Conservation (phyloP, 106 monocot genomes). For the Allium cepa region DNA sequence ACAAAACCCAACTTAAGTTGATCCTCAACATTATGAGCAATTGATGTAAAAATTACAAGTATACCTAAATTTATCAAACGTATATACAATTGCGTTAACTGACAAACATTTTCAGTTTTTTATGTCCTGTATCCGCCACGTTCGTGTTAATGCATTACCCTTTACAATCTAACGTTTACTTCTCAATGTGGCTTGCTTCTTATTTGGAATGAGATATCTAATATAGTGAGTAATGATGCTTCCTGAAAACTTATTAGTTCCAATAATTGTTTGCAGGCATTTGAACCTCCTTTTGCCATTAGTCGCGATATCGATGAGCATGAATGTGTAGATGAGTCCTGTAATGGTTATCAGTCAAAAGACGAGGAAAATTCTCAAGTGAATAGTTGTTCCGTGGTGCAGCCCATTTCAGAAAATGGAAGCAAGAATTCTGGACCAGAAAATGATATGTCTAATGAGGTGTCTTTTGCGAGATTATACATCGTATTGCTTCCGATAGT, state of each 20-base stretch:
- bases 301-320: slow-evolving; percentile 50
- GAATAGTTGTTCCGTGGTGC: slow-evolving; percentile 9
- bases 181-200: not conserved
- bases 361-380: slow-evolving; percentile 10
- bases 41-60: too few relatives aligned
- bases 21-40: too few relatives aligned
- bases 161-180: not conserved
- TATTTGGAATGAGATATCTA: not conserved
- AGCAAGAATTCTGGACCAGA: slow-evolving; percentile 5
- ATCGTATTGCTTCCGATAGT: not conserved
- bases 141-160: not conserved
- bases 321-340: slow-evolving; percentile 12
- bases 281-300: slow-evolving; percentile 93
- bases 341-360: slow-evolving; percentile 20
- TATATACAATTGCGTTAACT: too few relatives aligned
- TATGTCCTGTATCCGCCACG: not conserved
- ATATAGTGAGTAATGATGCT: not conserved
- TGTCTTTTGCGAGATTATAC: not conserved
- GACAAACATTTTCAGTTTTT: not conserved
- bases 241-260: not conserved
- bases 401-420: slow-evolving; percentile 8
- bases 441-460: not conserved
- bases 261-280: slow-evolving; percentile 51
- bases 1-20: too few relatives aligned
- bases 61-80: too few relatives aligned